phyloP scores from a whole-genome alignment of 1,284 basidiomycete genomes.

The Chondrostereum purpureum region DNA sequence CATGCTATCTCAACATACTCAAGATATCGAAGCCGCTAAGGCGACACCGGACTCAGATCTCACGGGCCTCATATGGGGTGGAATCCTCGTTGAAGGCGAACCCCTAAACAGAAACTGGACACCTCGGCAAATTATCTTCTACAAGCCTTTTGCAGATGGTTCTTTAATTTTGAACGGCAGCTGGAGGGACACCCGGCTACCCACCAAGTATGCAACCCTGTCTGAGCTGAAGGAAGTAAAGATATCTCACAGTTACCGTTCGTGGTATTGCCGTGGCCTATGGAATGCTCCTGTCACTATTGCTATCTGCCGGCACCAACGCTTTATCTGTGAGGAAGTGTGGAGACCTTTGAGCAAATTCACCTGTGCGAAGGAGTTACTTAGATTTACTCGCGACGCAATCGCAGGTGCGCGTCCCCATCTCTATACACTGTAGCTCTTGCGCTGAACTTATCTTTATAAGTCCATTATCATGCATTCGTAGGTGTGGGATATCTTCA shows the following conservation, averaged over 20 bases:
- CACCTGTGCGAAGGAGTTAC: not conserved
- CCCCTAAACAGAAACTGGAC: too few species aligned
- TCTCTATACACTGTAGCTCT: not conserved
- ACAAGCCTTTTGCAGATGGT: too few species aligned
- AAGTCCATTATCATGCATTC: not conserved
- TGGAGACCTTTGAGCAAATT: not conserved
- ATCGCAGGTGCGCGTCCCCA: not conserved
- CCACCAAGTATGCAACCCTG: constrained; percentile 14
- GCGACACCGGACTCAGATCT: too few species aligned
- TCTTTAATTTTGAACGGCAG: not conserved
- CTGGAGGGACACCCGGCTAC: not conserved
- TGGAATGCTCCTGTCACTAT: not conserved
- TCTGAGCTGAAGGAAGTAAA: constrained; percentile 6
- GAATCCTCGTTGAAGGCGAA: not conserved
- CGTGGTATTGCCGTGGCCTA: not conserved
- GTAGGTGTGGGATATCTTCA: not conserved
- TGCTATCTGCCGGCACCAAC: not conserved
- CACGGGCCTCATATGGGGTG: not conserved
- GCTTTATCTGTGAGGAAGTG: not conserved
- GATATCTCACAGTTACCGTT: constrained; percentile 7
- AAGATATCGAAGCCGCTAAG: not conserved
- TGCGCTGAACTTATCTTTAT: too few species aligned
- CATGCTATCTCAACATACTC: too few species aligned
- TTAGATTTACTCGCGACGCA: not conserved
- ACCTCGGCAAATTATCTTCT: not conserved